These are phyloP conservation scores for Sambucus nigra DNA, from an alignment of 129 eudicot species.

Conservation along the genomic window DNA sequence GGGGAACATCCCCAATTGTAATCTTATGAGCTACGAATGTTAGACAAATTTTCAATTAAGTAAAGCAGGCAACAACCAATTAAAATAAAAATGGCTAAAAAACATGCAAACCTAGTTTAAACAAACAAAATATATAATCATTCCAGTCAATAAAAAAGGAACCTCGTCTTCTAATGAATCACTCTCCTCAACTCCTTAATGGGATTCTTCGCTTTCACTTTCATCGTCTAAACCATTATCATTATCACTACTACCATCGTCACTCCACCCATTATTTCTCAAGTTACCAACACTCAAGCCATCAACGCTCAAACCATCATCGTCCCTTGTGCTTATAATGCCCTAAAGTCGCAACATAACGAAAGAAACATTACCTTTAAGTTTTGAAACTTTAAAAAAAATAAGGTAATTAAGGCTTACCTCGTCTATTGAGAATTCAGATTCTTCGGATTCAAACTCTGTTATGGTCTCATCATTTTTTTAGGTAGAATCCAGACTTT, in stretches of 20 bases:
- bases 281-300: too few species aligned
- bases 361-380: too few species aligned
- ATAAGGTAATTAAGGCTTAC: too few species aligned
- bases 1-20: slow-evolving; percentile 89
- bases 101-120: background rate
- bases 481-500: too few species aligned
- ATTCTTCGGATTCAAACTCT: too few species aligned
- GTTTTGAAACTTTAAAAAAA: too few species aligned
- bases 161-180: slow-evolving; percentile 99
- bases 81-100: background rate
- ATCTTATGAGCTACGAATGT: slow-evolving; percentile 77
- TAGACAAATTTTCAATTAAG: background rate
- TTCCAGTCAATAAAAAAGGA: background rate
- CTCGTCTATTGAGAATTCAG: too few species aligned
- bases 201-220: slow-evolving; percentile 54
- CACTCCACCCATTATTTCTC: too few species aligned
- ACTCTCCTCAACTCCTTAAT: slow-evolving; percentile 78
- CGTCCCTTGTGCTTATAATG: slow-evolving; percentile 19
- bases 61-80: background rate
- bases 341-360: too few species aligned
- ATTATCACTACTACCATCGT: slow-evolving; percentile 23
- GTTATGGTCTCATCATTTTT: too few species aligned
- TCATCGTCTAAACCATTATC: slow-evolving; percentile 22
- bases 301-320: slow-evolving; percentile 24
- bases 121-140: too few species aligned